These are phyloP conservation scores for Fraxinus velutina DNA, from an alignment of 305 asterid genomes.

Conservation along the genomic window DNA sequence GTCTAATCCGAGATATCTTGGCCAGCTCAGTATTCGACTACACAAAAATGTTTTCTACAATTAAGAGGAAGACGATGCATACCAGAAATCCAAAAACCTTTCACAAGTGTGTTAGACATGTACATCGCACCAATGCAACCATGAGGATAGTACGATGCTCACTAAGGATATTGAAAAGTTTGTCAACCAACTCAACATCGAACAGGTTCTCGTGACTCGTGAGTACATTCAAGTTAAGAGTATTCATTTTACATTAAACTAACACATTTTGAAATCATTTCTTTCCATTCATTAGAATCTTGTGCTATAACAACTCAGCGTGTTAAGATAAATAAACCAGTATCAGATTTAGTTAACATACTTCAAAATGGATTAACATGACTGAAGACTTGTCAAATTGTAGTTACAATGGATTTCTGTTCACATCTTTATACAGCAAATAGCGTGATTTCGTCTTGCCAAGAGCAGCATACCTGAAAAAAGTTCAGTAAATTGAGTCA, in stretches of 20 bases:
- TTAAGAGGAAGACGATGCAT: not conserved
- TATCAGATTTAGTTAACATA: not conserved
- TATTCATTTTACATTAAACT: not conserved
- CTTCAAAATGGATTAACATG: not conserved
- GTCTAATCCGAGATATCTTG: not conserved
- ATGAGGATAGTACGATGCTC: not conserved
- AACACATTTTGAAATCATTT: not conserved
- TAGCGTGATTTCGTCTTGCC: conserved; percentile 81
- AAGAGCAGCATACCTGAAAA: conserved; percentile 88
- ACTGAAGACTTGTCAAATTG: not conserved
- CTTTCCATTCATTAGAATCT: not conserved
- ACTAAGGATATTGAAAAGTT: not conserved
- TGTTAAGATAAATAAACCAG: not conserved
- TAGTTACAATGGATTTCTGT: conserved; percentile 60
- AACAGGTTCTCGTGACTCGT: not conserved
- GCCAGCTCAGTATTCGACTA: not conserved
- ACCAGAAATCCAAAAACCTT: not conserved
- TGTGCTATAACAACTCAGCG: not conserved
- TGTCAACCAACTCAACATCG: not conserved
- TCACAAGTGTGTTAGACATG: not conserved
- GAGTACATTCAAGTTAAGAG: not conserved
- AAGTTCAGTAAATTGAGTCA: not conserved
- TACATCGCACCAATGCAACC: not conserved
- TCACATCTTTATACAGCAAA: conserved; percentile 86
- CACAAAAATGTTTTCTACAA: not conserved